phyloP scores from a whole-genome alignment of 345 rosid genomes.

The Acer negundo region DNA sequence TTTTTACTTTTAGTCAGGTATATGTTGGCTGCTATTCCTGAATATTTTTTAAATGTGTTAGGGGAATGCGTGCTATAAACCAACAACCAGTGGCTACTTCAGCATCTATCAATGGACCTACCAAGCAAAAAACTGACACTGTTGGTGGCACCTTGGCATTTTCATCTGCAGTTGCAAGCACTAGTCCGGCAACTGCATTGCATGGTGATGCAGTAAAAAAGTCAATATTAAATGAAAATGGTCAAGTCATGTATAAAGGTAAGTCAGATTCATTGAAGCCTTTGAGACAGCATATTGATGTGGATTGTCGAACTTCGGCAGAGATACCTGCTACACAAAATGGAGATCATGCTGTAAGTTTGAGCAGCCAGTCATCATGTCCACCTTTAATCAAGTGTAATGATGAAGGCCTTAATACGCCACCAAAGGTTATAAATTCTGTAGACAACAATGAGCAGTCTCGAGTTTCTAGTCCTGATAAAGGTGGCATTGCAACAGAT shows the following conservation, averaged over 20 bases:
- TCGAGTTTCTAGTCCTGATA: constrained; percentile 17
- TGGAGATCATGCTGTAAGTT: constrained; percentile 25
- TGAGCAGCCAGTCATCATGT: constrained; percentile 32
- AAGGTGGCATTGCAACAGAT: constrained; percentile 19
- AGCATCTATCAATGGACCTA: constrained; percentile 52
- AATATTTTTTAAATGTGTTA: constrained; percentile 27
- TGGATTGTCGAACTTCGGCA: constrained; percentile 28
- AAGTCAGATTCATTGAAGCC: constrained; percentile 38
- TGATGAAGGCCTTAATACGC: constrained; percentile 21
- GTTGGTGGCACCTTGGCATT: constrained; percentile 33
- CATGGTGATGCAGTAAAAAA: constrained; percentile 36
- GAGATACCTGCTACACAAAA: constrained; percentile 36
- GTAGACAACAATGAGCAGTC: constrained; percentile 21
- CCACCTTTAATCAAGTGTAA: constrained; percentile 30
- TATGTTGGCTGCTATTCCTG: constrained; percentile 28
- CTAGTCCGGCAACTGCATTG: constrained; percentile 37
- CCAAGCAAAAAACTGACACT: constrained; percentile 49
- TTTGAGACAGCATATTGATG: constrained; percentile 30
- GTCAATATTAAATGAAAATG: constrained; percentile 38
- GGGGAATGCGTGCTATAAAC: constrained; percentile 65
- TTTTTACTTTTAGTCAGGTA: neutral
- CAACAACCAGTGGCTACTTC: constrained; percentile 41
- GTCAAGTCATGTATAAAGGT: constrained; percentile 28
- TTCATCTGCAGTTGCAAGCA: constrained; percentile 45
- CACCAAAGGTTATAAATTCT: constrained; percentile 26